These are phyloP conservation scores for Trametes sanguinea DNA, from an alignment of 768 basidiomycete genomes.

Conservation along the genomic window DNA sequence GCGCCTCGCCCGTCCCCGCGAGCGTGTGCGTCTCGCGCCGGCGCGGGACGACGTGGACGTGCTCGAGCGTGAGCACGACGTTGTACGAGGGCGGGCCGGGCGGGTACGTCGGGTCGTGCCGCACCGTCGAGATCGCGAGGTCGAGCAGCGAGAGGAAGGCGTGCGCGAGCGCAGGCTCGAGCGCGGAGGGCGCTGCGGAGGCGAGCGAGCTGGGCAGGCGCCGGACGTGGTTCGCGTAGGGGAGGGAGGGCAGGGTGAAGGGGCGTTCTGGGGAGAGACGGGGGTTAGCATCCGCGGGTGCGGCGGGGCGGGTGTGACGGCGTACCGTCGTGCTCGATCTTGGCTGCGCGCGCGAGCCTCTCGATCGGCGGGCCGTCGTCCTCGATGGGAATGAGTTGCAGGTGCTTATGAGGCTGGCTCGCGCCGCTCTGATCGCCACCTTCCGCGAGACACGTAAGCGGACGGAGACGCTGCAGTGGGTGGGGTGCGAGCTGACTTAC, in stretches of 20 bases:
- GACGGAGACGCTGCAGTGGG: not conserved
- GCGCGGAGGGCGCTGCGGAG: constrained; percentile 40
- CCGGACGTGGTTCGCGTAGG: constrained; percentile 81
- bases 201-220: constrained; percentile 53
- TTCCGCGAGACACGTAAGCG: constrained; percentile 29
- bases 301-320: not conserved
- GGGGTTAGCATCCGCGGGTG: not conserved
- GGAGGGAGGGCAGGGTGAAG: constrained; percentile 63
- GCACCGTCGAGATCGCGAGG: constrained; percentile 70
- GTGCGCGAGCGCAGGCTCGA: constrained; percentile 53
- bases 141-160: constrained; percentile 78
- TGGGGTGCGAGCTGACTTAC: constrained; percentile 41
- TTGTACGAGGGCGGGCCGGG: constrained; percentile 77
- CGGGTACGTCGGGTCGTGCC: constrained; percentile 65
- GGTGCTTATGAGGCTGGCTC: constrained; percentile 87
- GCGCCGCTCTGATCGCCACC: constrained; percentile 82
- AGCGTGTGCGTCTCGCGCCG: constrained; percentile 59
- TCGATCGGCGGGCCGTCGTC: constrained; percentile 78
- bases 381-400: constrained; percentile 79
- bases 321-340: constrained; percentile 60
- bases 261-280: constrained; percentile 57
- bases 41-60: constrained; percentile 86
- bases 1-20: constrained; percentile 49
- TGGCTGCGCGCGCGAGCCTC: constrained; percentile 56
- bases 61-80: constrained; percentile 76